Evolutionary conservation across 352 stramenopile genomes (phyloP).

Genomic region (Pythium graminicola): DNA sequence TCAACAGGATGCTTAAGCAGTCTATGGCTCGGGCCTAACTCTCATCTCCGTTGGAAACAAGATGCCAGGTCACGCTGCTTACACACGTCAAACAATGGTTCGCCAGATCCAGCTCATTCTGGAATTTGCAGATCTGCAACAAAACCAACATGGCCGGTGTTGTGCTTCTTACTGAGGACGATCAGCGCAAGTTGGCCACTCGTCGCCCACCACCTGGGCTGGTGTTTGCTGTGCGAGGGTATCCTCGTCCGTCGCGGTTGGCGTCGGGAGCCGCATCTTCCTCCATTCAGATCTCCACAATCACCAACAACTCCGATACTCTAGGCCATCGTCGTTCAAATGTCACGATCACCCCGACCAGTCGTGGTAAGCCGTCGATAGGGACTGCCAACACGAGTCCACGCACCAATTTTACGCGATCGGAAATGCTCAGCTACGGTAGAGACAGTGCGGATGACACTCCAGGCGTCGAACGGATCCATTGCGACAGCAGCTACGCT

Average conservation of each 20-base stretch:
- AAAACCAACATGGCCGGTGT: constrained; percentile 17
- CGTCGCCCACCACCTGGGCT: neutral
- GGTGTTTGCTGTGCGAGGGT: neutral
- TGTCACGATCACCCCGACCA: constrained; percentile 5
- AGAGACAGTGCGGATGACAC: neutral
- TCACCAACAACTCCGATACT: neutral
- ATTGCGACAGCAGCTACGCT: too few species aligned
- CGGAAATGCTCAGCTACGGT: constrained; percentile 1
- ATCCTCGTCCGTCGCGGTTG: neutral
- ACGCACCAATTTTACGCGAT: constrained; percentile 38
- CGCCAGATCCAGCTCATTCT: neutral
- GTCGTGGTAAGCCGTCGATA: neutral
- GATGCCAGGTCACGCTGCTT: too few species aligned
- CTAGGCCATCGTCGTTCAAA: constrained; percentile 13
- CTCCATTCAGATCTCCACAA: neutral
- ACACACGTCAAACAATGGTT: neutral
- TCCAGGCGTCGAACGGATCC: neutral
- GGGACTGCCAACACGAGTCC: constrained; percentile 22
- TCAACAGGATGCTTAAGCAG: too few species aligned
- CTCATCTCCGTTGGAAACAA: too few species aligned
- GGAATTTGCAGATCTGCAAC: neutral
- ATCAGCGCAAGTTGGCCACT: constrained; percentile 37
- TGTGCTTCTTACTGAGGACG: constrained; percentile 42
- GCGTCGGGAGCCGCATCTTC: neutral
- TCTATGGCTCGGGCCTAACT: too few species aligned